Conservation (phyloP, 2,329 filamentous ascomycete genomes). For the Pyrenophora teres region DNA sequence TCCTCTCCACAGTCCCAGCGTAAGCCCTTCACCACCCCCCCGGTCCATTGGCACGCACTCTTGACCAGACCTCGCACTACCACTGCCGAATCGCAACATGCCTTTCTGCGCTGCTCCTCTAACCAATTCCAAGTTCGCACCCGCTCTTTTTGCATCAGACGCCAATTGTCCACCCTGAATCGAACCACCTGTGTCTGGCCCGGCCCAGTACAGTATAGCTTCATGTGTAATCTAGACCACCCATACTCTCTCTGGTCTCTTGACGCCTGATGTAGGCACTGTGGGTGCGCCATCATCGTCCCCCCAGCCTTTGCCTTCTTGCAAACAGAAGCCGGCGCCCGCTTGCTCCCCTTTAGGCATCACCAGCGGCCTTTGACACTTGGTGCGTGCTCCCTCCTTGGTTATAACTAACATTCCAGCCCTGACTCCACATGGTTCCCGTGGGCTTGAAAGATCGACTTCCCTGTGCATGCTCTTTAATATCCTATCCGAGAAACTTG, state of each 20-base stretch:
- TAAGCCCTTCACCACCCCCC: constrained; percentile 25
- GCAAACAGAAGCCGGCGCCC: constrained; percentile 28
- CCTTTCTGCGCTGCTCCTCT: constrained; percentile 30
- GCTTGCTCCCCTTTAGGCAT: constrained; percentile 31
- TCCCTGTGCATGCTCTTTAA: constrained; percentile 18
- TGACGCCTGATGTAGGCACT: constrained; percentile 23
- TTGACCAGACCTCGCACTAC: constrained; percentile 33
- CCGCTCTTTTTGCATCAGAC: constrained; percentile 33
- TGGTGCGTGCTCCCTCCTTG: constrained; percentile 43
- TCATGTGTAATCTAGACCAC: constrained; percentile 34
- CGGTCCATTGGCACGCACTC: constrained; percentile 26
- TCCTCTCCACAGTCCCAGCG: constrained; percentile 37
- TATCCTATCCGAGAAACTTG: constrained; percentile 18
- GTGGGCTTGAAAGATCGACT: constrained; percentile 22
- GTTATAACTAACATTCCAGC: constrained; percentile 31
- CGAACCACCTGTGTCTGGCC: constrained; percentile 28
- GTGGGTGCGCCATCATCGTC: constrained; percentile 31
- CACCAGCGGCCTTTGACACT: constrained; percentile 31
- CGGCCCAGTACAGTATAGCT: constrained; percentile 21
- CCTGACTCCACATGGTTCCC: constrained; percentile 38
- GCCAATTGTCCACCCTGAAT: constrained; percentile 35
- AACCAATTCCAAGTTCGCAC: constrained; percentile 27
- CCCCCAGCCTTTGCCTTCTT: constrained; percentile 37
- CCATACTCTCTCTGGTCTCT: constrained; percentile 24
- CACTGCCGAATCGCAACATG: constrained; percentile 40